Conservation (phyloP, 495 filamentous ascomycete genomes). For the Trichocladium uniseriatum region DNA sequence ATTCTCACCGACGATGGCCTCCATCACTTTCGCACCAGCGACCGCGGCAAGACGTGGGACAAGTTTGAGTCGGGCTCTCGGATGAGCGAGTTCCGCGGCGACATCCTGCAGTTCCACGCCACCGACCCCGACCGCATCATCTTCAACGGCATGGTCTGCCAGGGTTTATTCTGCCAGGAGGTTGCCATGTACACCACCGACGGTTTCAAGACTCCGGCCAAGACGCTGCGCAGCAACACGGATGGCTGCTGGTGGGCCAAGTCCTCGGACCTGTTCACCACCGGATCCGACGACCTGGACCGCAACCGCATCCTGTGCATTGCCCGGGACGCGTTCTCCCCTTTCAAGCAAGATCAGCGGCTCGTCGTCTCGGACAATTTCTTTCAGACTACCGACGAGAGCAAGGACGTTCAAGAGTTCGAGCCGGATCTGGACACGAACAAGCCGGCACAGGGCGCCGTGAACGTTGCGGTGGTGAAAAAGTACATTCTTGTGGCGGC, state of each 20-base stretch:
- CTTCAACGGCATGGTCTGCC: conserved; percentile 64
- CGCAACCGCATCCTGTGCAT: conserved; percentile 70
- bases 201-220: conserved; percentile 59
- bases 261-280: conserved; percentile 61
- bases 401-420: conserved; percentile 43
- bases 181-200: conserved; percentile 70
- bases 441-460: conserved; percentile 61
- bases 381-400: conserved; percentile 46
- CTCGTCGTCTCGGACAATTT: conserved; percentile 72
- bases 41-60: conserved; percentile 72
- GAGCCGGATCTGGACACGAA: conserved; percentile 69
- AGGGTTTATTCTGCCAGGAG: conserved; percentile 45
- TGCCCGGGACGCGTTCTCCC: conserved; percentile 52
- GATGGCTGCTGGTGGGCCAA: conserved; percentile 78
- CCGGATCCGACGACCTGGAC: conserved; percentile 47
- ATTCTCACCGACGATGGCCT: conserved; percentile 50
- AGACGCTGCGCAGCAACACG: conserved; percentile 53
- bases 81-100: conserved; percentile 35
- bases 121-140: conserved; percentile 71
- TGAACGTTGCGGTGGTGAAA: conserved; percentile 69
- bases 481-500: conserved; percentile 78
- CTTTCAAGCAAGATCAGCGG: conserved; percentile 54
- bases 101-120: conserved; percentile 66
- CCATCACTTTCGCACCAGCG: conserved; percentile 68
- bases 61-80: conserved; percentile 52